Conservation (phyloP, 306 rosid species). For the Pyrus betulifolia region DNA sequence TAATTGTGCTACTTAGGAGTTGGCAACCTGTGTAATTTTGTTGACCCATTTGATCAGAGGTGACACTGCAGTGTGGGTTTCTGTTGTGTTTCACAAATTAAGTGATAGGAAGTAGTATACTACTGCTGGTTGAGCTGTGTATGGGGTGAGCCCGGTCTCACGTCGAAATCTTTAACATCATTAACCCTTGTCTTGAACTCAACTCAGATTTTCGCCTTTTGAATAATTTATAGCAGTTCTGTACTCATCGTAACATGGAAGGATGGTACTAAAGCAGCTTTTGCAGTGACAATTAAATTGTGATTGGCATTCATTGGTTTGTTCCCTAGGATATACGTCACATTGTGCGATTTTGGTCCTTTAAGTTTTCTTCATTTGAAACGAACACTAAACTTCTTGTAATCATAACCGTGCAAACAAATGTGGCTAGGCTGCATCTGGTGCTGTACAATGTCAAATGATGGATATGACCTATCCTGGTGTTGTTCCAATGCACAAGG, state of each 20-base stretch:
- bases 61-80: background rate
- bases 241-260: background rate
- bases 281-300: background rate
- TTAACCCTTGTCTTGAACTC: background rate
- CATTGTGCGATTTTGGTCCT: slow-evolving; percentile 1
- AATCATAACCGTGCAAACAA: slow-evolving; percentile 8
- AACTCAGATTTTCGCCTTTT: background rate
- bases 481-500: slow-evolving; percentile 98
- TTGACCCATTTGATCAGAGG: background rate
- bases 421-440: slow-evolving; percentile 83
- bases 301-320: background rate
- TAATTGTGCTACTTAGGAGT: no score
- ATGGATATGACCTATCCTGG: slow-evolving; percentile 85
- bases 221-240: background rate
- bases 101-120: background rate
- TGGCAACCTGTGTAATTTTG: background rate
- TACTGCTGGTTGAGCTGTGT: background rate
- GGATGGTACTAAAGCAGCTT: background rate
- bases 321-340: background rate
- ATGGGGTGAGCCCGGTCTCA: background rate
- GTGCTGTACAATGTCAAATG: slow-evolving; percentile 96
- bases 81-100: background rate
- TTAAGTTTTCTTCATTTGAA: background rate
- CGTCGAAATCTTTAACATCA: background rate
- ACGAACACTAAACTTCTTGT: background rate